These are phyloP conservation scores for Chaetomium tenue DNA, from an alignment of 495 filamentous ascomycete genomes.

Conservation along the genomic window DNA sequence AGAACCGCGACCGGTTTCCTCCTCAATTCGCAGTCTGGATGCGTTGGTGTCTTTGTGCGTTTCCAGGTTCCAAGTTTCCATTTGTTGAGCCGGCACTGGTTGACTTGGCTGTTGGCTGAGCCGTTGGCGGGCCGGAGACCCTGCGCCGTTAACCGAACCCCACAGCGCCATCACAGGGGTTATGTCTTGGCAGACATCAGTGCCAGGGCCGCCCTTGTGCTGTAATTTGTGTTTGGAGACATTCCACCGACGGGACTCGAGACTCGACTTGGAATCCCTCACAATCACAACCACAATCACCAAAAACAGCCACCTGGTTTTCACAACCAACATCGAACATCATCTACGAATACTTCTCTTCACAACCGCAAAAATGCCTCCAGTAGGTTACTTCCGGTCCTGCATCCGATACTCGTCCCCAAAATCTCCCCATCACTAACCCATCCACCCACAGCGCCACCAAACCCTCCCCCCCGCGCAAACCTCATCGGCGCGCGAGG, in stretches of 20 bases:
- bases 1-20: not conserved
- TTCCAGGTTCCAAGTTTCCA: not conserved
- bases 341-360: not conserved
- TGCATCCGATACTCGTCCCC: not conserved
- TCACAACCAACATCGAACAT: not conserved
- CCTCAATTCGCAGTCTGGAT: not conserved
- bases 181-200: constrained; percentile 21
- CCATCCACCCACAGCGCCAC: constrained; percentile 37
- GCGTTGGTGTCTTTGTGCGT: not conserved
- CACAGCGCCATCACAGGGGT: constrained; percentile 11
- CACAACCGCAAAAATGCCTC: constrained; percentile 42
- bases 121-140: constrained; percentile 2
- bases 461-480: constrained; percentile 57
- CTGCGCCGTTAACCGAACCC: constrained; percentile 4
- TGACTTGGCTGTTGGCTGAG: constrained; percentile 20
- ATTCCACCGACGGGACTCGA: too few relatives aligned
- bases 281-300: not conserved
- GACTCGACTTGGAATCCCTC: not conserved
- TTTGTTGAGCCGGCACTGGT: constrained; percentile 10
- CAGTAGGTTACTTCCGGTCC: constrained; percentile 34
- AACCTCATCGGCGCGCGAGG: constrained; percentile 84
- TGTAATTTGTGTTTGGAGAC: not conserved
- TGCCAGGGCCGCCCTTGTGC: not conserved
- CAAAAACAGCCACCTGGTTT: not conserved
- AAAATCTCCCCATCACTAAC: not conserved